A percentile compares a stretch with the other conserved stretches of the same genome.
These are phyloP conservation scores for Colletotrichum truncatum DNA, from an alignment of 2,329 filamentous ascomycete genomes.

Conservation along the genomic window DNA sequence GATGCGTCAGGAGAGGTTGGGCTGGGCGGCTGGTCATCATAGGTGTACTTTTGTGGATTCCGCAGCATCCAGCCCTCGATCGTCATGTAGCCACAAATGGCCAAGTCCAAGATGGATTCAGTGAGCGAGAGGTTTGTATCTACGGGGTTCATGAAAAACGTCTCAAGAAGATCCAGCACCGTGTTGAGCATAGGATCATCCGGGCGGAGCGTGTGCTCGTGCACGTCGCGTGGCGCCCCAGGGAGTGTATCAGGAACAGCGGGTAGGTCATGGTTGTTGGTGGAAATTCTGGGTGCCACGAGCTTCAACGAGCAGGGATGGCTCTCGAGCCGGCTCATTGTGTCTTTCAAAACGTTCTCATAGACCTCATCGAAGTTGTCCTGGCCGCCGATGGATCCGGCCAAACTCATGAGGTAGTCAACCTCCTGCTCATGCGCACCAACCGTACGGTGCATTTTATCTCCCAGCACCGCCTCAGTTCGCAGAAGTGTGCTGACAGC, in stretches of 20 bases:
- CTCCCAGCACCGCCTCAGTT: slow-evolving; percentile 66
- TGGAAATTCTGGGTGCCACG: slow-evolving; percentile 68
- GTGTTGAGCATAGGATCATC: slow-evolving; percentile 73
- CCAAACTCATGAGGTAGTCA: slow-evolving; percentile 75
- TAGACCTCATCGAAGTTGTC: slow-evolving; percentile 79
- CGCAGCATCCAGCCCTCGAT: slow-evolving; percentile 92
- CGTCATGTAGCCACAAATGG: slow-evolving; percentile 83
- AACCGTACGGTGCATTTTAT: slow-evolving; percentile 69
- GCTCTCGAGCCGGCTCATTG: slow-evolving; percentile 72
- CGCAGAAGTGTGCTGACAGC: slow-evolving; percentile 80
- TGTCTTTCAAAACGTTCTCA: slow-evolving; percentile 76
- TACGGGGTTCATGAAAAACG: slow-evolving; percentile 89
- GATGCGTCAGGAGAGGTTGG: slow-evolving; percentile 31
- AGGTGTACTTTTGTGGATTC: slow-evolving; percentile 71
- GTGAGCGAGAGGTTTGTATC: slow-evolving; percentile 92
- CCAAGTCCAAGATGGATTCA: slow-evolving; percentile 82
- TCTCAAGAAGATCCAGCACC: slow-evolving; percentile 75
- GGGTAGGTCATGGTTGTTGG: slow-evolving; percentile 65
- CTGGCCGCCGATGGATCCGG: slow-evolving; percentile 73
- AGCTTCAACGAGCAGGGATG: slow-evolving; percentile 78
- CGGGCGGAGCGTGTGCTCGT: slow-evolving; percentile 67
- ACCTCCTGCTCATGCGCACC: slow-evolving; percentile 81
- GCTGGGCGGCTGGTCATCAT: slow-evolving; percentile 53
- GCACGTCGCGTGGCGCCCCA: slow-evolving; percentile 68
- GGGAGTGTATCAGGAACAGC: slow-evolving; percentile 65